A percentile compares a stretch with the other conserved stretches of the same genome.
phyloP scores from a whole-genome alignment of 2,329 filamentous ascomycete species.

The Xylariaceae sp. region DNA sequence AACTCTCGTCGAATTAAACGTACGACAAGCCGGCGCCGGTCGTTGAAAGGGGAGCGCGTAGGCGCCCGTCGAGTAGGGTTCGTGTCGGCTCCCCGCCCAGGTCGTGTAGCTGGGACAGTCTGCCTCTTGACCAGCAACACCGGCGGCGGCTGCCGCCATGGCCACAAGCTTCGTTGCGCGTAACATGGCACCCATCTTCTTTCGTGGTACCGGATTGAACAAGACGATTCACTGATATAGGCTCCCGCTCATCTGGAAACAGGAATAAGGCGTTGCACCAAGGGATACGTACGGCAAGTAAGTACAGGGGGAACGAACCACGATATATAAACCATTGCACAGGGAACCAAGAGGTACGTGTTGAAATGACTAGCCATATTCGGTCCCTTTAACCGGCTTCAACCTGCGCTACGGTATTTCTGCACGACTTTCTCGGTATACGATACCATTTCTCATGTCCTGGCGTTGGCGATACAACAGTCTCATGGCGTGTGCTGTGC shows the following conservation, averaged over 20 bases:
- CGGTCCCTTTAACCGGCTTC: background rate
- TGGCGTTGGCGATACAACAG: background rate
- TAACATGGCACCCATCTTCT: slow-evolving; percentile 8
- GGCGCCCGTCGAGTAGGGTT: slow-evolving; percentile 30
- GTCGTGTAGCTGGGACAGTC: slow-evolving; percentile 30
- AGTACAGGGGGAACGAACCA: background rate
- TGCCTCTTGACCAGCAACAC: slow-evolving; percentile 7
- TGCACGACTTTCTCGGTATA: background rate
- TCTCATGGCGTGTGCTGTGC: background rate
- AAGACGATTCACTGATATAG: background rate
- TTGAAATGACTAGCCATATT: background rate
- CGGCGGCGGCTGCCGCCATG: background rate
- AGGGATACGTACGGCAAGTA: background rate
- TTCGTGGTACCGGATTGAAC: background rate
- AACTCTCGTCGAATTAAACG: slow-evolving; percentile 64
- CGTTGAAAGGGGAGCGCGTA: slow-evolving; percentile 39
- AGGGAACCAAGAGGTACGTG: background rate
- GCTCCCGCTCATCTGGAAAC: background rate
- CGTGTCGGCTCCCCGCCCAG: slow-evolving; percentile 29
- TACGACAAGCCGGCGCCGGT: slow-evolving; percentile 62
- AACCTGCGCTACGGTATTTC: background rate
- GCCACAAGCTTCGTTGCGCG: slow-evolving; percentile 8
- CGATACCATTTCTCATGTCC: background rate
- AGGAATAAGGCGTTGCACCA: background rate
- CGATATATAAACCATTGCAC: background rate